Base-by-base conservation (phyloP, 257 asterid species). In the Parsonsia alboflavescens region DNA sequence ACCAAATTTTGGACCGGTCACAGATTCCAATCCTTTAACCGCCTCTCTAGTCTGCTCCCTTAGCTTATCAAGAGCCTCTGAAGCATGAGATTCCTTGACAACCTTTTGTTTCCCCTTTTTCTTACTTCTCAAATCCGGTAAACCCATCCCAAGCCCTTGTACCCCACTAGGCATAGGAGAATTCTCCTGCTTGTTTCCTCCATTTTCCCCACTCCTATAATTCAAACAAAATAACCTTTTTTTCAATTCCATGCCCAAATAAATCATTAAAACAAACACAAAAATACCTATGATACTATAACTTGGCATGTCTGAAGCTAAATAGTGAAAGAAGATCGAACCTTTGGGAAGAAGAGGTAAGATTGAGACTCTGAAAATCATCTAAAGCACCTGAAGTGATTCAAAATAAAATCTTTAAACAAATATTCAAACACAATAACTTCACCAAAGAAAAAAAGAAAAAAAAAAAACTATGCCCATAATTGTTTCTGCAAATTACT, bases 1-100 rank as follows among this genome's bases (percentile, higher is more conserved):
- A 16, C 80, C 84, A 2, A 79, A 83, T 78, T 75, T 80, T 8
- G 93, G 79, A 16, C 81, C 96, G 6, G 92, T 70, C 76, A 88
- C 90, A 3, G 98, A 88, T 71, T 89, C 99, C 77, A 95, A 78
- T 68, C 93, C 96, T 84, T 88, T 89, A 72, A 95, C 98, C 21
- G 98, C 93, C 87, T 92, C 99, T 77, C 88, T 85, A 7, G 99
- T 95, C 81, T 90, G 96, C 88, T 92, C 93, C 75, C 96, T 88
- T n/a, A 95, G 86, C 91, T 91, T 88, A 91, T 89, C 98, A 69
- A 95, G 93, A 42, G 99, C 96, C 88, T 92, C 97, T 3, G 96
- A 84, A 74, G 85, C 82, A 73, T 91, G 98, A 8, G 97, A 89
- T 6, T 87, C 97, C 81, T 84, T 87, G 3, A 85, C 69, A 61